Conservation (phyloP, 2,329 filamentous ascomycete species). For the Fusarium nurragi region DNA sequence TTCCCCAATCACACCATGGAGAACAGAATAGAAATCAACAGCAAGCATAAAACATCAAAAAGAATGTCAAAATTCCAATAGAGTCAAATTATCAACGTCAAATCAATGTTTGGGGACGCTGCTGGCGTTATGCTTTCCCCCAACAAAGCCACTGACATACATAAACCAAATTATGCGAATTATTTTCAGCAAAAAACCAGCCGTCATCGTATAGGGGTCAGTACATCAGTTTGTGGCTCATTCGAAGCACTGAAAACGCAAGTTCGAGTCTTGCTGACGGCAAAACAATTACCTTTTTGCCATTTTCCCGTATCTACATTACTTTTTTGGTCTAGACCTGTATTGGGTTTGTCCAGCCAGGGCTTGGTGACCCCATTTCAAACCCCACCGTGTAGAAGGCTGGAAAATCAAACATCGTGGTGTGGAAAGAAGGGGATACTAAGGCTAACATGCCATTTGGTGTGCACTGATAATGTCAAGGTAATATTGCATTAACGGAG, state of each 20-base stretch:
- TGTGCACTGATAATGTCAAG: too few species aligned
- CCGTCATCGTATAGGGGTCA: constrained; percentile 41
- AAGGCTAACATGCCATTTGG: too few species aligned
- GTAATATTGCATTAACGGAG: too few species aligned
- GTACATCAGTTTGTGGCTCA: constrained; percentile 39
- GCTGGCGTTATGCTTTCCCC: background rate
- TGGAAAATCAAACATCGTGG: background rate
- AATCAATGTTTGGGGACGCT: background rate
- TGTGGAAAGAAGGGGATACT: background rate
- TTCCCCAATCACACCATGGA: background rate
- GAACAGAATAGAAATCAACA: too few species aligned
- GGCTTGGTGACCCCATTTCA: background rate
- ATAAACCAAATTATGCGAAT: background rate
- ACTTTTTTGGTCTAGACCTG: background rate
- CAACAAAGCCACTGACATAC: accelerated
- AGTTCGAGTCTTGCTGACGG: constrained; percentile 41
- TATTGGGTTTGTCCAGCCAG: constrained; percentile 15
- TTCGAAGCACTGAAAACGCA: constrained; percentile 39
- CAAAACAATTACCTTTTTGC: constrained; percentile 17
- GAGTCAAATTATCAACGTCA: background rate
- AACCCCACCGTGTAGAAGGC: constrained; percentile 2
- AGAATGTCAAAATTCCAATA: too few species aligned
- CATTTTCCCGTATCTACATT: background rate
- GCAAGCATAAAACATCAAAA: background rate
- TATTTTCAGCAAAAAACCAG: constrained; percentile 3